A percentile compares a stretch with the other conserved stretches of the same genome.
These are phyloP conservation scores for Clonostachys solani DNA, from an alignment of 2,329 filamentous ascomycete species.

Conservation along the genomic window DNA sequence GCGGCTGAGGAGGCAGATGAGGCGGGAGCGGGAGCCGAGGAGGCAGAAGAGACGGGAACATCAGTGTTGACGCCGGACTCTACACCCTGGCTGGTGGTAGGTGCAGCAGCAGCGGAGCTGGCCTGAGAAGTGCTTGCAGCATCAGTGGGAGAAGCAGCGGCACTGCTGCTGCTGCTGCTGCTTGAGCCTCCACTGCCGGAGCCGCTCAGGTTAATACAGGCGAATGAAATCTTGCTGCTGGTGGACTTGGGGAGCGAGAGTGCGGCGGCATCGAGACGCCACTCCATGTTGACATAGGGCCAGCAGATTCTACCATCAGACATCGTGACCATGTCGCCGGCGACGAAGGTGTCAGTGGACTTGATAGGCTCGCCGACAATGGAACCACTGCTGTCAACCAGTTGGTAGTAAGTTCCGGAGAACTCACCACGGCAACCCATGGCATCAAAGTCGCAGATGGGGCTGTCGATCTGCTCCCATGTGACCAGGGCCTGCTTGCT, in stretches of 20 bases:
- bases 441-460: constrained; percentile 49
- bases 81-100: too few relatives aligned
- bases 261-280: constrained; percentile 18
- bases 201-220: background rate
- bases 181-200: background rate
- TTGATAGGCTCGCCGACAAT: constrained; percentile 46
- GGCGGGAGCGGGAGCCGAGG: too few relatives aligned
- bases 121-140: too few relatives aligned
- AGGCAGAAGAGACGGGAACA: too few relatives aligned
- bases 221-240: background rate
- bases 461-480: constrained; percentile 57
- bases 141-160: too few relatives aligned
- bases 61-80: too few relatives aligned
- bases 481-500: constrained; percentile 46
- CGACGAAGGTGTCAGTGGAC: constrained; percentile 50
- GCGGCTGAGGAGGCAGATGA: too few relatives aligned
- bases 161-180: too few relatives aligned
- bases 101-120: too few relatives aligned
- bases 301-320: constrained; percentile 55
- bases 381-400: constrained; percentile 44
- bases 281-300: constrained; percentile 54
- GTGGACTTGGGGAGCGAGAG: background rate
- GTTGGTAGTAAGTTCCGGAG: constrained; percentile 55
- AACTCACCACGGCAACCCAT: constrained; percentile 58
- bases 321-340: constrained; percentile 59